These are phyloP conservation scores for Pseudocercospora fijiensis DNA, from an alignment of 2,329 filamentous ascomycete genomes.

Conservation along the genomic window DNA sequence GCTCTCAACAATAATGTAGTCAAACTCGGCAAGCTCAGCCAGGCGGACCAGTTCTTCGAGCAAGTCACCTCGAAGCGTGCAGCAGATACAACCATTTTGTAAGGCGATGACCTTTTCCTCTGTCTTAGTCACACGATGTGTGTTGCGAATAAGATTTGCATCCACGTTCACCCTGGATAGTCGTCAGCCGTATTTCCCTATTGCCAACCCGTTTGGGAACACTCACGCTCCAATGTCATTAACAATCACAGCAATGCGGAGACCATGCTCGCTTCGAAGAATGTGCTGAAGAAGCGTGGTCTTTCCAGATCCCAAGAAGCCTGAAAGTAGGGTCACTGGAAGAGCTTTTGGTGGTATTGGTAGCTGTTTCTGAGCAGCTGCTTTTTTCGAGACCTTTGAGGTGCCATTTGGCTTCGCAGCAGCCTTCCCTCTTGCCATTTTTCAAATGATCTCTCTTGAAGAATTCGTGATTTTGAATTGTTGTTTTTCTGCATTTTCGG, in stretches of 20 bases:
- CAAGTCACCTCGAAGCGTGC: slow-evolving; percentile 68
- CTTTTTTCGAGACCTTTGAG: slow-evolving; percentile 10
- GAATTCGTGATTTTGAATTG: not conserved
- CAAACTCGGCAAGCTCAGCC: slow-evolving; percentile 61
- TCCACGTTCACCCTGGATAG: slow-evolving; percentile 35
- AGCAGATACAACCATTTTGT: slow-evolving; percentile 67
- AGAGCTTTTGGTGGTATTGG: slow-evolving; percentile 40
- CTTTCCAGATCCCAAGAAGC: slow-evolving; percentile 66
- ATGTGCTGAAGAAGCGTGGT: slow-evolving; percentile 70
- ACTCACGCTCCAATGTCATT: slow-evolving; percentile 60
- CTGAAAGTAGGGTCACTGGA: slow-evolving; percentile 61
- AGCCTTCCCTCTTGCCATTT: slow-evolving; percentile 25
- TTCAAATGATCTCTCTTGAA: not conserved
- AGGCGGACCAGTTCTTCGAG: slow-evolving; percentile 67
- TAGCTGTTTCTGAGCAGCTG: slow-evolving; percentile 9
- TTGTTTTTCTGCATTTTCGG: slow-evolving; percentile 1
- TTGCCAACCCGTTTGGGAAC: not conserved
- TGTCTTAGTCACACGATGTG: slow-evolving; percentile 34
- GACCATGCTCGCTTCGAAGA: slow-evolving; percentile 64
- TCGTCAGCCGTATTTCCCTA: slow-evolving; percentile 1
- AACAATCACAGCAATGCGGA: slow-evolving; percentile 69
- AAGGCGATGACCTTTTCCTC: slow-evolving; percentile 38
- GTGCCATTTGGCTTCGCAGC: slow-evolving; percentile 17
- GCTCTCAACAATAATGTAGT: slow-evolving; percentile 72
- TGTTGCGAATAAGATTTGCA: slow-evolving; percentile 35